Evolutionary conservation across 306 rosid genomes (phyloP).

Genomic region (Coriaria nepalensis): DNA sequence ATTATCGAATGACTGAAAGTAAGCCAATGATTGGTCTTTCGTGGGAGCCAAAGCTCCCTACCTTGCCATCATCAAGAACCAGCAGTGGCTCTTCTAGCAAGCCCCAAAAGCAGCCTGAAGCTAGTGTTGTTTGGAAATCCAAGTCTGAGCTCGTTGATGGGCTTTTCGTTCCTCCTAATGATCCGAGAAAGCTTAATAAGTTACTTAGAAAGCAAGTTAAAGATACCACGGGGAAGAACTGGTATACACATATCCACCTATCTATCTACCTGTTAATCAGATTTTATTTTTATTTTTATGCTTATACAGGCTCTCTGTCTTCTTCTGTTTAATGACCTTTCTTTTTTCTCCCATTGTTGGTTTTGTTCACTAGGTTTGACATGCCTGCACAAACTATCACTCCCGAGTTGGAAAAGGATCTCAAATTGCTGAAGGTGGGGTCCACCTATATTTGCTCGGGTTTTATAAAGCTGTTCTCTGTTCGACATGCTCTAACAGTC

Average conservation of each 20-base stretch:
- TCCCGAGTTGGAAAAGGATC: conserved; percentile 62
- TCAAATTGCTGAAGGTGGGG: conserved; percentile 60
- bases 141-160: conserved; percentile 62
- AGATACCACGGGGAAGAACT: conserved; percentile 55
- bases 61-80: conserved; percentile 16
- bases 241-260: conserved; percentile 26
- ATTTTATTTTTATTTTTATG: neutral
- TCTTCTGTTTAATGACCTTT: neutral
- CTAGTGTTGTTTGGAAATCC: conserved; percentile 41
- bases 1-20: conserved; percentile 30
- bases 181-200: conserved; percentile 53
- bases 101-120: conserved; percentile 21
- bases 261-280: neutral
- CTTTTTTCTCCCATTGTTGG: neutral
- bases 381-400: conserved; percentile 77
- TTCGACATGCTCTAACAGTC: neutral
- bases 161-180: conserved; percentile 59
- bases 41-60: conserved; percentile 66
- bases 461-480: neutral
- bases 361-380: conserved; percentile 41
- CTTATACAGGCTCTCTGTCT: neutral
- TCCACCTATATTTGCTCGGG: neutral
- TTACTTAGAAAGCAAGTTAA: conserved; percentile 45
- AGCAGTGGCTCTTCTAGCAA: conserved; percentile 13
- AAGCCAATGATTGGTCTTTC: conserved; percentile 50